These are phyloP conservation scores for Neurospora sp. DNA, from an alignment of 495 filamentous ascomycete species.

Conservation along the genomic window DNA sequence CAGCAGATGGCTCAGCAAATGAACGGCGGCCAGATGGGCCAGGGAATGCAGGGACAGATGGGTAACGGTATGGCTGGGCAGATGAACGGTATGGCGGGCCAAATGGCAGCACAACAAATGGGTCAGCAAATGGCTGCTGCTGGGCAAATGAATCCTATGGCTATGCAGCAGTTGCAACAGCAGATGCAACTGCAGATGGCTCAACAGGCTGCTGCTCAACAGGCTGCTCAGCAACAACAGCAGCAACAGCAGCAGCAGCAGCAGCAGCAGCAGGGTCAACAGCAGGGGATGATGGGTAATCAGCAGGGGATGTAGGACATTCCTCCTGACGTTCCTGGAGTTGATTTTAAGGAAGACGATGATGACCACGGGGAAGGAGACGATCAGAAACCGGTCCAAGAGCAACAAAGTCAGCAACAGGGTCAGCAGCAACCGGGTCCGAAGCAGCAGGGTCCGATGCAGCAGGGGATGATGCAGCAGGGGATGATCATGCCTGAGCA, in stretches of 20 bases:
- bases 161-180: not conserved
- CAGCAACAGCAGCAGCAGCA: not conserved
- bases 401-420: not conserved
- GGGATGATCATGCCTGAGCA: conserved; percentile 5
- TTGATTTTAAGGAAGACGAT: not conserved
- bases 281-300: conserved; percentile 2
- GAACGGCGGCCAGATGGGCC: not conserved
- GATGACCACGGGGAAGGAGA: not conserved
- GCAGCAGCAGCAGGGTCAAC: conserved; percentile 15
- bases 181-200: not conserved
- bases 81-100: not conserved
- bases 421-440: conserved; percentile 14
- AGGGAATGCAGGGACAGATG: not conserved
- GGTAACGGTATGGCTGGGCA: conserved; percentile 1
- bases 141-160: not conserved
- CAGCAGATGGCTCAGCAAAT: conserved; percentile 1
- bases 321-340: not conserved
- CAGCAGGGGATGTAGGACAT: conserved; percentile 1
- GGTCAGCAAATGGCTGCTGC: not conserved
- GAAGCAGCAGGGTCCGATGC: too few species aligned
- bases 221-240: not conserved
- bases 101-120: not conserved
- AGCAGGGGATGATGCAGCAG: conserved; percentile 28
- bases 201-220: conserved; percentile 9
- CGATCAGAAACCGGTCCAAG: not conserved